phyloP scores from a whole-genome alignment of 352 stramenopile species.

The Phytophthora agathidicida region DNA sequence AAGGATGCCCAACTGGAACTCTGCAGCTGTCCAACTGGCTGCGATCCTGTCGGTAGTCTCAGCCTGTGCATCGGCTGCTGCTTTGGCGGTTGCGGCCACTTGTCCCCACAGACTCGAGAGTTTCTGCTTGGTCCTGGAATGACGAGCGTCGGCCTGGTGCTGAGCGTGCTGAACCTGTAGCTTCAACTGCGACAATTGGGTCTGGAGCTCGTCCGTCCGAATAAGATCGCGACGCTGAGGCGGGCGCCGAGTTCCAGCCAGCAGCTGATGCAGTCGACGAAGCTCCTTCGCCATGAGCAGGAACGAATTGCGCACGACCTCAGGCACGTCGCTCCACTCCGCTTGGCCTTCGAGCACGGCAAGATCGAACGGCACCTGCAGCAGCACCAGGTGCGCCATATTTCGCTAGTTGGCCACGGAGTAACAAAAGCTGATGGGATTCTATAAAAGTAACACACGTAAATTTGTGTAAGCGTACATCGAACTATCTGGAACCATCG shows the following conservation, averaged over 20 bases:
- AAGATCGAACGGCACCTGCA: conserved; percentile 46
- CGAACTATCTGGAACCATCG: conserved; percentile 9
- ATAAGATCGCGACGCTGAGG: not conserved
- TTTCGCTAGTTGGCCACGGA: not conserved
- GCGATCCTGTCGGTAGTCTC: not conserved
- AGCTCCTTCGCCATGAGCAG: conserved; percentile 56
- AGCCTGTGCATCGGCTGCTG: not conserved
- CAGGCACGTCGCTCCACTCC: conserved; percentile 52
- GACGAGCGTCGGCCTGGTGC: not conserved
- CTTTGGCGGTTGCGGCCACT: conserved; percentile 10
- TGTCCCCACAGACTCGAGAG: conserved; percentile 17
- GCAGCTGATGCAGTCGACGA: conserved; percentile 19
- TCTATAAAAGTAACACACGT: not conserved
- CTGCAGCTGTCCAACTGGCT: conserved; percentile 1
- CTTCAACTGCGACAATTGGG: conserved; percentile 6
- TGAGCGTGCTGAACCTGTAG: conserved; percentile 1
- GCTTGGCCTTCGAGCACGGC: conserved; percentile 37
- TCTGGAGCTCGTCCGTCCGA: not conserved
- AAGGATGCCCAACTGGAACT: conserved; percentile 8
- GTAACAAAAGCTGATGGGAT: not conserved
- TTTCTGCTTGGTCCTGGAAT: conserved; percentile 5
- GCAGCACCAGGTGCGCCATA: too few species aligned
- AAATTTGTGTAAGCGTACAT: not conserved
- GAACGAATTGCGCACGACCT: conserved; percentile 63
- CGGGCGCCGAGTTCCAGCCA: conserved; percentile 6